Percentiles rank a stretch among this genome's conserved stretches.
Evolutionary conservation across 306 rosid species (phyloP).

Genomic region (Quercus ilex): DNA sequence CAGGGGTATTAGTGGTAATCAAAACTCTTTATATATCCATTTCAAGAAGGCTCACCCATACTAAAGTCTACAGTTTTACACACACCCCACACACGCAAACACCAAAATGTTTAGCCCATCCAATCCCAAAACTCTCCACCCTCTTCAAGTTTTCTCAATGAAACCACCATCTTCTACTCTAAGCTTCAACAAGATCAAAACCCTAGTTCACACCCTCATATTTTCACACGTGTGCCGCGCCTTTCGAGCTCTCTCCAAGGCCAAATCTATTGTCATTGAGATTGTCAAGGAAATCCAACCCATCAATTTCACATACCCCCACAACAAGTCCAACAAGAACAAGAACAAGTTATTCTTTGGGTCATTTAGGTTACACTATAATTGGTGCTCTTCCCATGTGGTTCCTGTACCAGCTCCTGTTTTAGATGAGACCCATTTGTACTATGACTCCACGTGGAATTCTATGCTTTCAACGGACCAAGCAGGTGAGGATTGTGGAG

Average conservation of each 20-base stretch:
- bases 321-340: conserved; percentile 20
- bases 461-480: conserved; percentile 21
- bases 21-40: conserved; percentile 19
- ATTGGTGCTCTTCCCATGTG: conserved; percentile 72
- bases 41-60: conserved; percentile 1
- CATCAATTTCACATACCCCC: conserved; percentile 16
- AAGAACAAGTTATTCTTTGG: conserved; percentile 55
- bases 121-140: conserved; percentile 36
- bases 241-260: conserved; percentile 49
- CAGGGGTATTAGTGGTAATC: conserved; percentile 55
- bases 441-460: conserved; percentile 45
- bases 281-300: conserved; percentile 31
- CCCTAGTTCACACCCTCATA: conserved; percentile 54
- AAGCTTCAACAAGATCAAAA: conserved; percentile 53
- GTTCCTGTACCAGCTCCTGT: conserved; percentile 52
- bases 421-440: conserved; percentile 27
- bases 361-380: conserved; percentile 84
- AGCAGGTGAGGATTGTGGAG: conserved; percentile 14
- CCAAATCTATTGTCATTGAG: conserved; percentile 37
- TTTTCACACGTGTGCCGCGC: conserved; percentile 56
- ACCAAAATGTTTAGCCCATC: conserved; percentile 47
- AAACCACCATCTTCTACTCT: conserved; percentile 38
- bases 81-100: background rate
- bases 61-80: background rate
- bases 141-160: conserved; percentile 46